phyloP scores from a whole-genome alignment of 495 filamentous ascomycete genomes.

The Penicillium turbatum region DNA sequence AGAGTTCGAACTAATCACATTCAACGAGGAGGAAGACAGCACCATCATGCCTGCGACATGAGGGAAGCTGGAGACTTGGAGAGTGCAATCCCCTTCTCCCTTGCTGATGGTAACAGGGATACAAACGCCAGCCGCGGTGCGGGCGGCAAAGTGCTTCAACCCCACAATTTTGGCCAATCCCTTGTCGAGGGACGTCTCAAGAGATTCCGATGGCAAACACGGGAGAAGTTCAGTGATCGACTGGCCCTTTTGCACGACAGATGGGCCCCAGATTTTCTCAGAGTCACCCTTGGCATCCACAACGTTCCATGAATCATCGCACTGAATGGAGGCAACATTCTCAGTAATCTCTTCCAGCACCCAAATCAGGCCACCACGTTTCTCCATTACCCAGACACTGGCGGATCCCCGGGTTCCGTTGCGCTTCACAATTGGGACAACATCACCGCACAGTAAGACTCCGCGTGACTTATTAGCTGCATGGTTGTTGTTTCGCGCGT shows the following conservation, averaged over 20 bases:
- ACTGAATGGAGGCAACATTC: slow-evolving; percentile 70
- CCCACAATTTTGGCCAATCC: slow-evolving; percentile 64
- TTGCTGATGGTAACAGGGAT: slow-evolving; percentile 76
- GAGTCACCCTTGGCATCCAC: slow-evolving; percentile 62
- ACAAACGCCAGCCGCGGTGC: slow-evolving; percentile 64
- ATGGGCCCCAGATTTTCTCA: slow-evolving; percentile 76
- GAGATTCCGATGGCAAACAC: slow-evolving; percentile 67
- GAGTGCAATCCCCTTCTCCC: slow-evolving; percentile 55
- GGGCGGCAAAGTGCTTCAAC: slow-evolving; percentile 75
- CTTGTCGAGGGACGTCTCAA: slow-evolving; percentile 57
- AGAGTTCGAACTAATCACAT: slow-evolving; percentile 87
- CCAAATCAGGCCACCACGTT: slow-evolving; percentile 90
- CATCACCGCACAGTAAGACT: slow-evolving; percentile 91
- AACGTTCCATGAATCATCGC: slow-evolving; percentile 71
- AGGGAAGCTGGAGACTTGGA: slow-evolving; percentile 87
- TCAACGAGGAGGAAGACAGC: slow-evolving; percentile 66
- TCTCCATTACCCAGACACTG: slow-evolving; percentile 98
- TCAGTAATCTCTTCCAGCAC: slow-evolving; percentile 96
- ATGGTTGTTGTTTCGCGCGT: slow-evolving; percentile 49
- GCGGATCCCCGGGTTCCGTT: slow-evolving; percentile 88
- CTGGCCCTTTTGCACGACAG: slow-evolving; percentile 58
- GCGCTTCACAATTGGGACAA: slow-evolving; percentile 92
- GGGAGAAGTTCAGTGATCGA: slow-evolving; percentile 74
- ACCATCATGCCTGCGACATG: slow-evolving; percentile 98
- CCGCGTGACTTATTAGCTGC: slow-evolving; percentile 74